Base-by-base conservation (phyloP, 352 stramenopile genomes). In the Globisporangium cylindrosporum region DNA sequence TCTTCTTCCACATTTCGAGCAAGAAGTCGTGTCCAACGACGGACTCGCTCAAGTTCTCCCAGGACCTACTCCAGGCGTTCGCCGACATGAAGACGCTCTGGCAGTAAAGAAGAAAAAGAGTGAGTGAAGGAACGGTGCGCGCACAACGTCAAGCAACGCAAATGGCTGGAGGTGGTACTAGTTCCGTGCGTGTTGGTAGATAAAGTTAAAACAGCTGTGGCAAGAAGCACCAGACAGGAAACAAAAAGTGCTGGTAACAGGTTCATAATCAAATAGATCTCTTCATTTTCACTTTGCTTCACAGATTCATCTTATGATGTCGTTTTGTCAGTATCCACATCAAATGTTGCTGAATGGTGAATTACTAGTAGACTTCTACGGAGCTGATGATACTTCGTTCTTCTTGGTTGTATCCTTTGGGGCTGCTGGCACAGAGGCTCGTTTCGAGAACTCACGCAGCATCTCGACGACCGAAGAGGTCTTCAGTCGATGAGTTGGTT, bases 1-100 rank as follows among this genome's bases (percentile, higher is more conserved):
- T 97, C 58, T 94, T 90, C 64, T 97, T 97, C 76, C 91, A 97
- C 73, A 94, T 97, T 56, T 94, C 82, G 46, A 96, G 87, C 85
- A 96, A 96, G 62, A 91, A 92, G 62, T 76, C 84, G 49, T 91
- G 89, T 25, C 48, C 73, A 8, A 71, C 72, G 6, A 97, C 90
- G 2, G 84, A 84, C 74, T 95, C 89, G 41, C 68, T 90, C n/a
- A 84, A 87, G 68, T 97, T 97, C 64, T 80, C 80, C 8, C 56
- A 81, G 12, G 82, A 96, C 58, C 74, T 97, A 36, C 80, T 88
- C 53, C 66, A 86, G 64, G 89, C 84, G n/a, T 85, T 97, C n/a
- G 80, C 72, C 2, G 89, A 97, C 55, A 88, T 97, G 66, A 90
- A 87, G 67, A 57, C 69, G 51, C 70, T 95, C 4, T 88, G 76